These are phyloP conservation scores for Aspergillus puulaauensis DNA, from an alignment of 2,329 filamentous ascomycete genomes.

Conservation along the genomic window DNA sequence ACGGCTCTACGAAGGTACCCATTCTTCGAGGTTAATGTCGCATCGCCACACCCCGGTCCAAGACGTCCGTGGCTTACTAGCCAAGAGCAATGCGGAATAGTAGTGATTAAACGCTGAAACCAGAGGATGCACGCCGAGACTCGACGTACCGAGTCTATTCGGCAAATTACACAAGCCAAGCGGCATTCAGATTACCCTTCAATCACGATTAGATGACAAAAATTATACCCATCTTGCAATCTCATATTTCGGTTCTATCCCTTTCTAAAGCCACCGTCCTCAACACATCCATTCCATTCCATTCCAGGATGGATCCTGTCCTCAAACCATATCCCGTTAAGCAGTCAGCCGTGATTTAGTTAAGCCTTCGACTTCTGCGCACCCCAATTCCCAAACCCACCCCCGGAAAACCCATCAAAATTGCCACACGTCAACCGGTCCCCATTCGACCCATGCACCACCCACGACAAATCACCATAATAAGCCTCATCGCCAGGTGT, in stretches of 20 bases:
- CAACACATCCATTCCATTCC: neutral
- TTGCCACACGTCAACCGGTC: conserved; percentile 59
- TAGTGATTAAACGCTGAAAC: neutral
- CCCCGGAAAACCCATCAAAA: conserved; percentile 36
- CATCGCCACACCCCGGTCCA: no score
- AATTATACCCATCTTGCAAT: no score
- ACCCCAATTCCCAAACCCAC: neutral
- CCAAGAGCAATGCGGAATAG: neutral
- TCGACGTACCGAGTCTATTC: no score
- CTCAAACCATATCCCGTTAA: no score
- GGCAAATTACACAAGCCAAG: no score
- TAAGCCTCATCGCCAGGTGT: conserved; percentile 43
- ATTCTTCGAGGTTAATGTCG: no score
- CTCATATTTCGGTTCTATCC: neutral
- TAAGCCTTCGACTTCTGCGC: no score
- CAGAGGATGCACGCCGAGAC: neutral
- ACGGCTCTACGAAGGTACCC: no score
- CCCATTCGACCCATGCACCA: conserved; percentile 54
- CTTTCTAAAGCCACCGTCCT: neutral
- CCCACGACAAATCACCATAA: conserved; percentile 55
- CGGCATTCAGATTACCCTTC: no score
- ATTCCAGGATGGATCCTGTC: neutral
- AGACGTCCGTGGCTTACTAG: neutral
- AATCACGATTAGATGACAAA: no score
- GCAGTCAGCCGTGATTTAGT: no score